Percentiles rank a stretch among this genome's conserved stretches.
These are phyloP conservation scores for Psilocybe sp. DNA, from an alignment of 768 basidiomycete species.

Conservation along the genomic window DNA sequence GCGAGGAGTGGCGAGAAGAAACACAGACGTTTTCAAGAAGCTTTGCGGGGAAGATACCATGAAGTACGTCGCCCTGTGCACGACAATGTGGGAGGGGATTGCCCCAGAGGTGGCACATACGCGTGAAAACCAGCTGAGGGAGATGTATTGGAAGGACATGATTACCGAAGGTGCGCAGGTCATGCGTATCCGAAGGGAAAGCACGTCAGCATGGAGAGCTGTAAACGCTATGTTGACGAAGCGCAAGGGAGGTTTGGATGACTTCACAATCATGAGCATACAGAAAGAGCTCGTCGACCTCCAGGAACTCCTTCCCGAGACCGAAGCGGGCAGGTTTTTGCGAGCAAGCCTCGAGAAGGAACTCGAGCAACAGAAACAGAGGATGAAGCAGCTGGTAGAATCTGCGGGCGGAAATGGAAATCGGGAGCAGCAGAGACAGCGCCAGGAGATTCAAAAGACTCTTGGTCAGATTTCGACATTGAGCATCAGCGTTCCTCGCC, in stretches of 20 bases:
- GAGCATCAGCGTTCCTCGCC: neutral
- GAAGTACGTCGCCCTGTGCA: constrained; percentile 43
- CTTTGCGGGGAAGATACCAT: constrained; percentile 44
- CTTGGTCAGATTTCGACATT: neutral
- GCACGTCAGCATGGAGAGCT: constrained; percentile 33
- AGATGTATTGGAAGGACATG: constrained; percentile 42
- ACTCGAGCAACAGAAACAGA: constrained; percentile 6
- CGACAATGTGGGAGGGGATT: constrained; percentile 46
- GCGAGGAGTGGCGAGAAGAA: constrained; percentile 39
- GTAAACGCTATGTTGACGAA: constrained; percentile 25
- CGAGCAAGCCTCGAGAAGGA: constrained; percentile 7
- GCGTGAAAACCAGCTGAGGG: constrained; percentile 39
- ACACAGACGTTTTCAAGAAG: constrained; percentile 44
- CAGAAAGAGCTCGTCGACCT: constrained; percentile 19
- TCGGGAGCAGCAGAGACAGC: neutral
- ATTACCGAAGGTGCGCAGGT: constrained; percentile 35
- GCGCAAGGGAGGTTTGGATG: neutral
- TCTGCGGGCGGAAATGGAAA: neutral
- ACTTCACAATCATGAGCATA: constrained; percentile 1
- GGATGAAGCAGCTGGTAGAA: neutral
- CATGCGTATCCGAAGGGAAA: constrained; percentile 31
- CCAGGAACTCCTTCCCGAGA: constrained; percentile 30
- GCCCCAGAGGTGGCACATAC: constrained; percentile 24
- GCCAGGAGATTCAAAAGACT: neutral
- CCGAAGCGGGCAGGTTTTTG: constrained; percentile 17